A percentile compares a stretch with the other conserved stretches of the same genome.
phyloP scores from a whole-genome alignment of 768 basidiomycete genomes.

The Lyophyllum atratum region DNA sequence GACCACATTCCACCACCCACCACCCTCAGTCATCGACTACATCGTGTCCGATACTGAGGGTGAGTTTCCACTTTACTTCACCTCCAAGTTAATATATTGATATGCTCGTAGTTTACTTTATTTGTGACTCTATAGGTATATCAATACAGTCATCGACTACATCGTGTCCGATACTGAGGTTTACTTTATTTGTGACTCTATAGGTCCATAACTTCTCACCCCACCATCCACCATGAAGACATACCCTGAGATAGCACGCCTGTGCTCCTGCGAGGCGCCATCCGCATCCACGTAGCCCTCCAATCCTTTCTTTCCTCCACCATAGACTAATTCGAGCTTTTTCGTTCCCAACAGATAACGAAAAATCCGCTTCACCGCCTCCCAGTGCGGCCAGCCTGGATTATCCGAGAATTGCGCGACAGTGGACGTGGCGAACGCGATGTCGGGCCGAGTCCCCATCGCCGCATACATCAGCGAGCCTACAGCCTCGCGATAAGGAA shows the following conservation, averaged over 20 bases:
- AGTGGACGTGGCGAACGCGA: slow-evolving; percentile 5
- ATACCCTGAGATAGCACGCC: slow-evolving; percentile 34
- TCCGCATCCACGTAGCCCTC: slow-evolving; percentile 26
- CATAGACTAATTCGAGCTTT: slow-evolving; percentile 30
- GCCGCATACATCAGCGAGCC: slow-evolving; percentile 11
- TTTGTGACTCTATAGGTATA: no score
- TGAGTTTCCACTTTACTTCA: no score
- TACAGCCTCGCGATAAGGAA: slow-evolving; percentile 10
- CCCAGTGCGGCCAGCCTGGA: slow-evolving; percentile 1
- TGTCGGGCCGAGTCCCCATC: slow-evolving; percentile 8
- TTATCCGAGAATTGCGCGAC: slow-evolving; percentile 2
- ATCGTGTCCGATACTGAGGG: no score
- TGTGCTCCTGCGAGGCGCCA: slow-evolving; percentile 18
- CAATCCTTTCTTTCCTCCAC: not conserved
- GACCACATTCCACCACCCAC: no score
- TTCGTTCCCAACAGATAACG: slow-evolving; percentile 36
- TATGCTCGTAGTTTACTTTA: no score
- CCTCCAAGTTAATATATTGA: no score
- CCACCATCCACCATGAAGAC: slow-evolving; percentile 27
- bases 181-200: no score
- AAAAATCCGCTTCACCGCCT: slow-evolving; percentile 4
- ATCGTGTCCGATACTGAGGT: no score
- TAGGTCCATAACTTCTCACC: no score
- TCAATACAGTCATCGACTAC: no score
- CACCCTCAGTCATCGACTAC: no score